Evolutionary conservation across 805 yeast species (phyloP), one percentile per base, ranked within the genome.

Genomic region (Candida arabinofermentans): DNA sequence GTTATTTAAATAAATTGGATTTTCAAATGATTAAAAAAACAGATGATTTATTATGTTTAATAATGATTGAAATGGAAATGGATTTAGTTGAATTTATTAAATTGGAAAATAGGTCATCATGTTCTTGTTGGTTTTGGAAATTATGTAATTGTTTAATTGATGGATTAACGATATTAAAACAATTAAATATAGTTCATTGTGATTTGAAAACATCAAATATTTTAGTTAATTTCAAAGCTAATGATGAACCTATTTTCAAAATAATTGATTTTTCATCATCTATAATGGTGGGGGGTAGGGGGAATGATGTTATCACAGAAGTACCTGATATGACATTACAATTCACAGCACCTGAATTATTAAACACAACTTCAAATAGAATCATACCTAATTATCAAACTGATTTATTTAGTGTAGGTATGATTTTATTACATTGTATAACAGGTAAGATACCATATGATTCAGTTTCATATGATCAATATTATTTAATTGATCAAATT

Each of bases 201-300:
- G 80, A 75, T 49, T 50, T 72, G 45, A 74, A 75, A 53, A 64
- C 76, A 14, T 69, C 69, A 34, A 74, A 74, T 49, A 52, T 74
- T 8, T 53, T 74, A 43, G 57, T 65, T 13, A 39, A 50, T 5
- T 24, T 38, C 8, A 37, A 40, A 4, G 29, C 23, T 2, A 30
- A 64, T 40, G 70, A 39, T 24, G 5, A 37, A 42, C 45, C 55
- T 5, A 40, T 41, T 5, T 69, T 72, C 46, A 69, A 66, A 43
- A 48, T 75, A n/a, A 69, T 69, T 24, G 81, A 75, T 57, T 72
- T 75, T 49, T 66, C 78, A 2, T 69, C 75, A 5, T 64, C 71
- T 14, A 49, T 46, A 26, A 39, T 43, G 19, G 36, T 36, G 13
- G 48, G n/a, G n/a, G n/a, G n/a, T n/a, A n/a, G n/a, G n/a, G n/a